Evolutionary conservation across 73 alveolate species (phyloP).

Genomic region (Breviolum minutum): DNA sequence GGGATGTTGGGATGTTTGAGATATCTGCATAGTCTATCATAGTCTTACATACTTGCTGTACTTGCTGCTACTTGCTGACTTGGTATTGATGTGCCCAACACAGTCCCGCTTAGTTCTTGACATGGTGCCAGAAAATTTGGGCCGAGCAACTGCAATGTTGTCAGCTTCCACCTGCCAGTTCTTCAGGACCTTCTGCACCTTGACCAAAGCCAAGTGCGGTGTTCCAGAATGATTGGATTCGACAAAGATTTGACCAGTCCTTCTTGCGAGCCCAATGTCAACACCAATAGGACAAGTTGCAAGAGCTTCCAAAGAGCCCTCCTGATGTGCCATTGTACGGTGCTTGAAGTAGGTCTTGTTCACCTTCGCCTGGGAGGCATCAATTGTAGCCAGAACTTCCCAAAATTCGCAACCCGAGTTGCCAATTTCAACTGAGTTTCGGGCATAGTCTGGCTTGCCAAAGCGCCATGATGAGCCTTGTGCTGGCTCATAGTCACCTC

Average conservation of each 20-base stretch:
- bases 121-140: not conserved
- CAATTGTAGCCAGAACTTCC: not conserved
- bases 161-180: constrained; percentile 81
- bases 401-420: not conserved
- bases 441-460: constrained; percentile 74
- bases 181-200: constrained; percentile 89
- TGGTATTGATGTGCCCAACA: not conserved
- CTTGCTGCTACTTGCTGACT: not conserved
- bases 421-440: no score
- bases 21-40: no score
- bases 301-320: constrained; percentile 81
- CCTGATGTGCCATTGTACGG: constrained; percentile 91
- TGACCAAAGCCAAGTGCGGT: not conserved
- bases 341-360: constrained; percentile 62
- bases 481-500: constrained; percentile 80
- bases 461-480: constrained; percentile 50
- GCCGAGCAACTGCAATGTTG: constrained; percentile 48
- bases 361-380: constrained; percentile 25
- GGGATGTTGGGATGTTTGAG: not conserved
- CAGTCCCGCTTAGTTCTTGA: not conserved
- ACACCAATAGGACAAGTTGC: not conserved
- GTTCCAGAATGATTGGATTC: no score
- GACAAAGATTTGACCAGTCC: not conserved
- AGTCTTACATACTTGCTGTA: not conserved
- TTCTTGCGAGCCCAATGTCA: not conserved